A percentile compares a stretch with the other conserved stretches of the same genome.
phyloP scores from a whole-genome alignment of 805 yeast genomes.

The Suhomyces sp. region DNA sequence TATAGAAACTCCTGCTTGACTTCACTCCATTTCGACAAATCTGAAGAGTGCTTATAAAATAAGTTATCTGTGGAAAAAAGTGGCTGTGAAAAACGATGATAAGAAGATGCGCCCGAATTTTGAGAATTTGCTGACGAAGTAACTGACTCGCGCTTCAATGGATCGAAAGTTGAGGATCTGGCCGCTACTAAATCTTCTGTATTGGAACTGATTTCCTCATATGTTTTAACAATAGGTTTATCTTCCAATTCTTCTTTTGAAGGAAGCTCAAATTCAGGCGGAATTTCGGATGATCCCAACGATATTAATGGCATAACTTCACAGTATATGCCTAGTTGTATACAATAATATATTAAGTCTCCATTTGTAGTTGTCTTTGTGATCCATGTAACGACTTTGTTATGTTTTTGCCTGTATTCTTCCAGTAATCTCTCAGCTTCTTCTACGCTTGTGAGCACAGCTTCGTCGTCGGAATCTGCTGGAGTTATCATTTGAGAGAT shows the following conservation, averaged over 20 bases:
- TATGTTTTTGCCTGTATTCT: slow-evolving; percentile 17
- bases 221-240: slow-evolving; percentile 13
- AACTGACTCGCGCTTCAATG: slow-evolving; percentile 37
- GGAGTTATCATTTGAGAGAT: slow-evolving; percentile 13
- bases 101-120: slow-evolving; percentile 24
- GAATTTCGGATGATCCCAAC: slow-evolving; percentile 17
- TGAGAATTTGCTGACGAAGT: slow-evolving; percentile 30
- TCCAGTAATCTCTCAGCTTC: slow-evolving; percentile 29
- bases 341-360: slow-evolving; percentile 56
- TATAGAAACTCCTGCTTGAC: slow-evolving; percentile 47
- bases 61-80: slow-evolving; percentile 38
- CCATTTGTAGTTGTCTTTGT: slow-evolving; percentile 58
- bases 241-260: slow-evolving; percentile 19
- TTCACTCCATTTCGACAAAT: slow-evolving; percentile 59
- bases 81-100: slow-evolving; percentile 42
- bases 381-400: slow-evolving; percentile 47
- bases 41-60: slow-evolving; percentile 60
- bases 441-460: slow-evolving; percentile 16
- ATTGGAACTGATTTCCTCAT: background rate
- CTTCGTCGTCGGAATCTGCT: slow-evolving; percentile 9
- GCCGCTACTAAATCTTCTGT: slow-evolving; percentile 4
- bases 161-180: slow-evolving; percentile 20
- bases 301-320: slow-evolving; percentile 52
- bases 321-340: slow-evolving; percentile 58
- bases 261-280: slow-evolving; percentile 26